A percentile compares a stretch with the other conserved stretches of the same genome.
These are phyloP conservation scores for Caulochytrium protostelioides DNA, from an alignment of 371 early-diverging fungal genomes.

Conservation along the genomic window DNA sequence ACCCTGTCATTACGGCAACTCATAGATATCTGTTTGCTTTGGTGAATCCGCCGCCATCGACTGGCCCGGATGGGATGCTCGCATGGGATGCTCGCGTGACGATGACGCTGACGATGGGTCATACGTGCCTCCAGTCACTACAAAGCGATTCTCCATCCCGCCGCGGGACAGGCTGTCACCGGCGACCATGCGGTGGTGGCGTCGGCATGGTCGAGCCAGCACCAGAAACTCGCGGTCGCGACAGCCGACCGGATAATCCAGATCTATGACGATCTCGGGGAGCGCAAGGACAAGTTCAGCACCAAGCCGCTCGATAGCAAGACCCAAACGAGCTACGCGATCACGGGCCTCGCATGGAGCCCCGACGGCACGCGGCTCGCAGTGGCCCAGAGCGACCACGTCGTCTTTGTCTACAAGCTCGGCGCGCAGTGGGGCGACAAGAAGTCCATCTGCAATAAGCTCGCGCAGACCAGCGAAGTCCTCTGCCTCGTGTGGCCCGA, in stretches of 20 bases:
- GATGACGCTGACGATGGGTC: too few species aligned
- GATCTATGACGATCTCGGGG: slow-evolving; percentile 34
- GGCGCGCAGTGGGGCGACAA: slow-evolving; percentile 38
- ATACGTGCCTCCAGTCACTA: too few species aligned
- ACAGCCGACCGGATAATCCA: slow-evolving; percentile 21
- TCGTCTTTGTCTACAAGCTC: slow-evolving; percentile 33
- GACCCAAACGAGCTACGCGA: slow-evolving; percentile 7
- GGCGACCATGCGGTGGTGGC: slow-evolving; percentile 1
- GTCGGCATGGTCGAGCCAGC: slow-evolving; percentile 27
- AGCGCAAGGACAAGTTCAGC: slow-evolving; percentile 30
- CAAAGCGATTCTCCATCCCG: too few species aligned
- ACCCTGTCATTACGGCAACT: too few species aligned
- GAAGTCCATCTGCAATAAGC: slow-evolving; percentile 35
- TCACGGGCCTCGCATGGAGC: slow-evolving; percentile 18
- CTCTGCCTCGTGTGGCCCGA: slow-evolving; percentile 28
- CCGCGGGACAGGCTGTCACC: too few species aligned
- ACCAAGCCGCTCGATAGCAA: slow-evolving; percentile 28
- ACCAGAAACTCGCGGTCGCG: slow-evolving; percentile 27
- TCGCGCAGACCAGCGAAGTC: slow-evolving; percentile 26
- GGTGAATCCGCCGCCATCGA: too few species aligned
- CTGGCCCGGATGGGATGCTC: too few species aligned
- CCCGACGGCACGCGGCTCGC: slow-evolving; percentile 32
- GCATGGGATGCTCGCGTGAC: too few species aligned
- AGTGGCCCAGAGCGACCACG: slow-evolving; percentile 30
- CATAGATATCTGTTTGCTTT: too few species aligned